A percentile compares a stretch with the other conserved stretches of the same genome.
phyloP scores from a whole-genome alignment of 2,329 filamentous ascomycete genomes.

The Fusarium devonianum region DNA sequence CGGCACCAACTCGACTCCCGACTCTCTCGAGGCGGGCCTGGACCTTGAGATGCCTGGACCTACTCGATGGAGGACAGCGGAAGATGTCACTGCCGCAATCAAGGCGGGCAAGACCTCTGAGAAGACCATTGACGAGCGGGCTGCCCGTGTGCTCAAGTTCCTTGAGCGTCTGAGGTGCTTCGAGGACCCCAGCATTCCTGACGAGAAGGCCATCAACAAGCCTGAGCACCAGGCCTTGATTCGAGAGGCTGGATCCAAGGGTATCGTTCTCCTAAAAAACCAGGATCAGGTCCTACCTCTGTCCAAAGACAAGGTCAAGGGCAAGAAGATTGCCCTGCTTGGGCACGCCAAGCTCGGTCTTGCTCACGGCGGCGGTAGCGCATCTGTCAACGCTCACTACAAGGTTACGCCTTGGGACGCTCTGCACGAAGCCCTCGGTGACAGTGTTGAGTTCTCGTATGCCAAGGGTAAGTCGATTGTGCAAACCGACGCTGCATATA shows the following conservation, averaged over 20 bases:
- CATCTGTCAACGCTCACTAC: slow-evolving; percentile 47
- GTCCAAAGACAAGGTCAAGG: slow-evolving; percentile 46
- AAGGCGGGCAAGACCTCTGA: slow-evolving; percentile 42
- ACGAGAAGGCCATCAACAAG: slow-evolving; percentile 42
- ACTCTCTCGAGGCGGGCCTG: slow-evolving; percentile 45
- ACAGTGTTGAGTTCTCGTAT: slow-evolving; percentile 41
- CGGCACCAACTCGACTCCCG: slow-evolving; percentile 43
- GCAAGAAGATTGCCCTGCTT: slow-evolving; percentile 46
- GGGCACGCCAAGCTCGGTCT: slow-evolving; percentile 47
- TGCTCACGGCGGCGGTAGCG: slow-evolving; percentile 50
- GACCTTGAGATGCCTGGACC: slow-evolving; percentile 51
- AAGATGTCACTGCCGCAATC: slow-evolving; percentile 44
- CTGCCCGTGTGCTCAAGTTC: slow-evolving; percentile 42
- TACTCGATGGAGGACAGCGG: slow-evolving; percentile 41
- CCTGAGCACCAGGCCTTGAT: slow-evolving; percentile 45
- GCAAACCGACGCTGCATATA: accelerated
- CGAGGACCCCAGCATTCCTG: slow-evolving; percentile 40
- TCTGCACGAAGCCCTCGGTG: slow-evolving; percentile 39
- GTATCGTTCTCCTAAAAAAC: slow-evolving; percentile 70
- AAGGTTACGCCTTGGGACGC: slow-evolving; percentile 47
- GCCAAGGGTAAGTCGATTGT: slow-evolving; percentile 37
- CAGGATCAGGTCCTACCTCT: slow-evolving; percentile 65
- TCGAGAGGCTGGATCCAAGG: slow-evolving; percentile 53
- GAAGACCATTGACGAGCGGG: slow-evolving; percentile 42
- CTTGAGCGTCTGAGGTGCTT: slow-evolving; percentile 42